Percentiles rank a stretch among this genome's conserved stretches.
Conservation (phyloP, 1,284 basidiomycete genomes). For the Volvariella surrecta region DNA sequence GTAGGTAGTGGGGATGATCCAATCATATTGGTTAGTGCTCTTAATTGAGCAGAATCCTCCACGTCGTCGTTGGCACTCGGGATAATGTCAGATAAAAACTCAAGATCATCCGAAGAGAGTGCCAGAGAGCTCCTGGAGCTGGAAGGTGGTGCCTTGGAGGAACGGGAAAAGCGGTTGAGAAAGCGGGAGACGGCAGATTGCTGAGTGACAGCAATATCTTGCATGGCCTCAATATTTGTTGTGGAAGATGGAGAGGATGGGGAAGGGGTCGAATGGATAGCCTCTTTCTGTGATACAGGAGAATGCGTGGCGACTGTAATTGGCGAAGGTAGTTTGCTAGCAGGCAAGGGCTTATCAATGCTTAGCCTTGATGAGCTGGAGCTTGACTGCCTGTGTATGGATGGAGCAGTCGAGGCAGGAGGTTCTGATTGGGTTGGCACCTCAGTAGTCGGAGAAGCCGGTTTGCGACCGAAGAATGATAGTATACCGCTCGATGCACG, state of each 20-base stretch:
- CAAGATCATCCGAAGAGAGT: slow-evolving; percentile 62
- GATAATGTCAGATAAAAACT: slow-evolving; percentile 68
- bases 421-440: slow-evolving; percentile 9
- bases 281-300: not conserved
- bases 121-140: slow-evolving; percentile 43
- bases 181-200: slow-evolving; percentile 63
- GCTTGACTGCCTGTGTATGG: slow-evolving; percentile 2
- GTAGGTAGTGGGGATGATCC: slow-evolving; percentile 34
- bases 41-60: slow-evolving; percentile 21
- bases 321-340: slow-evolving; percentile 1
- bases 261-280: slow-evolving; percentile 5
- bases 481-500: slow-evolving; percentile 48
- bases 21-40: slow-evolving; percentile 29
- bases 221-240: slow-evolving; percentile 16
- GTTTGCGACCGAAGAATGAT: slow-evolving; percentile 56
- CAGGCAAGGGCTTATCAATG: slow-evolving; percentile 11
- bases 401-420: slow-evolving; percentile 15
- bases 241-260: slow-evolving; percentile 12
- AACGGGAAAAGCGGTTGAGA: slow-evolving; percentile 56
- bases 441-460: slow-evolving; percentile 11
- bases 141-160: slow-evolving; percentile 25
- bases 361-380: slow-evolving; percentile 16
- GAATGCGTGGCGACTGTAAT: slow-evolving; percentile 1
- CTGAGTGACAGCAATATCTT: slow-evolving; percentile 10
- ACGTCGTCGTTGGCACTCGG: slow-evolving; percentile 41